Evolutionary conservation across 2,329 filamentous ascomycete genomes (phyloP).

Genomic region (Arthrobotrys sinensis): DNA sequence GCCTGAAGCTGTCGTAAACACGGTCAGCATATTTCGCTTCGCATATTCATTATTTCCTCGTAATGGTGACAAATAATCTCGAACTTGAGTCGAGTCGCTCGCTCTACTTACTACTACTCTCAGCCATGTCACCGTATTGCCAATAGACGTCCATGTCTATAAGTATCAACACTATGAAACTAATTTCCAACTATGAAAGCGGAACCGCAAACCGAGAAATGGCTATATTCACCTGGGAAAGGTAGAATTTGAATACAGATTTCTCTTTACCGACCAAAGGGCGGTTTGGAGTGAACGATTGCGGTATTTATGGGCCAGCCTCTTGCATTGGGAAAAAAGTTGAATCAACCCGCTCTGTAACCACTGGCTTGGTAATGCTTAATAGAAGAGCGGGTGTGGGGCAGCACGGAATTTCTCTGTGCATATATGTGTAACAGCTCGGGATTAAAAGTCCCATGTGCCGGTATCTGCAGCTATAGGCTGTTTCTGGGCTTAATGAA

Average conservation of each 20-base stretch:
- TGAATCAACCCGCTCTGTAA: background rate
- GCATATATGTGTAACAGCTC: constrained; percentile 18
- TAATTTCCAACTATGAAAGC: background rate
- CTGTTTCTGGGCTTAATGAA: constrained; percentile 9
- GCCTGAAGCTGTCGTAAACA: background rate
- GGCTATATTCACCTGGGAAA: background rate
- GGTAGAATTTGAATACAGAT: background rate
- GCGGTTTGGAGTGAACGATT: background rate
- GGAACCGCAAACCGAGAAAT: background rate
- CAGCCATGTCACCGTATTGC: constrained; percentile 6
- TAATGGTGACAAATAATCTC: too few relatives aligned
- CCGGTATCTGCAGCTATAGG: constrained; percentile 1
- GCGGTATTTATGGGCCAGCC: constrained; percentile 5
- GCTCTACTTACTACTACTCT: background rate
- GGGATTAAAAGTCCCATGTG: constrained; percentile 1
- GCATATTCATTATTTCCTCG: background rate
- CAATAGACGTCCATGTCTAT: constrained; percentile 8
- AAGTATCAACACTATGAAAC: too few relatives aligned
- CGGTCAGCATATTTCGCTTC: background rate
- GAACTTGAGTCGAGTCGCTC: background rate
- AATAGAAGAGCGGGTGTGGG: background rate
- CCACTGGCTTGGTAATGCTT: background rate
- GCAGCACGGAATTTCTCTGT: background rate
- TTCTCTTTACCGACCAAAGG: background rate
- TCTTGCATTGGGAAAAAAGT: background rate